Conservation (phyloP, 306 rosid genomes). For the Gastrolobium villosum region DNA sequence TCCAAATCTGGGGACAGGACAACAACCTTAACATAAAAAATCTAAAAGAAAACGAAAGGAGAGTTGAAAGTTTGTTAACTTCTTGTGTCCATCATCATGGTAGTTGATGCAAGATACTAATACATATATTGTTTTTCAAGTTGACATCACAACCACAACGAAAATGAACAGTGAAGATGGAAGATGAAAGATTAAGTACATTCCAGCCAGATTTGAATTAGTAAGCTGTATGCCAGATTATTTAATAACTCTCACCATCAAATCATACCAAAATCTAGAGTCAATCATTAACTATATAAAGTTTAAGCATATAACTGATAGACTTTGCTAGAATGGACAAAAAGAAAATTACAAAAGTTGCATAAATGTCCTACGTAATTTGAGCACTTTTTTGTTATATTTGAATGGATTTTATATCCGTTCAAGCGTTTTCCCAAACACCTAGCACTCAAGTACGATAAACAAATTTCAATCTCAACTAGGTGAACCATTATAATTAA, state of each 20-base stretch:
- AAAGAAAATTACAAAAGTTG: slow-evolving; percentile 31
- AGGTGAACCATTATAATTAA: neutral
- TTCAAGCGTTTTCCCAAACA: slow-evolving; percentile 51
- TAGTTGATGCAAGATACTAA: neutral
- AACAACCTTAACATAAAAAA: slow-evolving; percentile 7
- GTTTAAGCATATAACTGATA: neutral
- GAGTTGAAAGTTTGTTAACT: neutral
- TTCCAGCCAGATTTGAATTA: slow-evolving; percentile 41
- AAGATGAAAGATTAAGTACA: slow-evolving; percentile 17
- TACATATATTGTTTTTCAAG: slow-evolving; percentile 28
- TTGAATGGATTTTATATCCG: slow-evolving; percentile 9
- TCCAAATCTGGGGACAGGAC: slow-evolving; percentile 8
- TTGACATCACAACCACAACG: slow-evolving; percentile 43
- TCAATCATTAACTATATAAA: slow-evolving; percentile 30
- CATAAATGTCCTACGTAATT: slow-evolving; percentile 19
- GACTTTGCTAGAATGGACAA: slow-evolving; percentile 7
- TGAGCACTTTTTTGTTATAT: neutral
- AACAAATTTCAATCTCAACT: slow-evolving; percentile 23
- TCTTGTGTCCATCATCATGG: neutral
- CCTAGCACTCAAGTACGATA: slow-evolving; percentile 24
- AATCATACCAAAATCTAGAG: slow-evolving; percentile 36
- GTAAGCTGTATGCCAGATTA: slow-evolving; percentile 16
- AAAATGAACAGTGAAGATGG: slow-evolving; percentile 29
- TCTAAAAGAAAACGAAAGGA: neutral
- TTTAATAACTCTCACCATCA: slow-evolving; percentile 41